These are phyloP conservation scores for Combretum micranthum DNA, from an alignment of 345 rosid species.

Conservation along the genomic window DNA sequence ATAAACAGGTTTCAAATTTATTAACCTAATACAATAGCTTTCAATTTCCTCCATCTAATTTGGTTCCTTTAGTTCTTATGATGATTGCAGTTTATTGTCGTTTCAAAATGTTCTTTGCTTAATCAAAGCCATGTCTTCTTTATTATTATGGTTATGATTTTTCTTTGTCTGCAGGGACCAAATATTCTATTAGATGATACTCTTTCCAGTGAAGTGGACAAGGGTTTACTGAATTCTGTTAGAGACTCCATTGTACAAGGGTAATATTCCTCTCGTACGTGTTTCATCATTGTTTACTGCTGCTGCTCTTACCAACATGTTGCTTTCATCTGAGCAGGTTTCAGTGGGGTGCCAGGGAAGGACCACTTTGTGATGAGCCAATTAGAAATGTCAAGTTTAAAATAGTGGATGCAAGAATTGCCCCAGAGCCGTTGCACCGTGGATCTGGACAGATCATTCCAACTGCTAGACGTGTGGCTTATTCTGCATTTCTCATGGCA, in stretches of 20 bases:
- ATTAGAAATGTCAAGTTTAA: conserved; percentile 94
- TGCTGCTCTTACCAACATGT: conserved; percentile 5
- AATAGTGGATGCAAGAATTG: conserved; percentile 94
- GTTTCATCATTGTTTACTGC: conserved; percentile 11
- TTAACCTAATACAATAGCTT: not conserved
- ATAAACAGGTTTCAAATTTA: conserved; percentile 63
- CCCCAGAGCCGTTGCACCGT: conserved; percentile 79
- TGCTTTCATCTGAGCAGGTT: conserved; percentile 39
- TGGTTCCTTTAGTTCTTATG: not conserved
- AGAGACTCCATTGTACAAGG: conserved; percentile 97
- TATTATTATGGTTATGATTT: too few species aligned
- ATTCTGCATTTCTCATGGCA: conserved; percentile 94
- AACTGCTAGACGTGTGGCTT: conserved; percentile 91
- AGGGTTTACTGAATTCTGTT: conserved; percentile 67
- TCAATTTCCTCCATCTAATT: not conserved
- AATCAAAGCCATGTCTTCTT: too few species aligned
- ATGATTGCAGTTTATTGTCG: too few species aligned
- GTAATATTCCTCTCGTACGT: conserved; percentile 25
- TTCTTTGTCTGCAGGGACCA: conserved; percentile 54
- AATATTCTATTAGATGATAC: conserved; percentile 91
- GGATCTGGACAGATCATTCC: conserved; percentile 99
- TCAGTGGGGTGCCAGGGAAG: conserved; percentile 99
- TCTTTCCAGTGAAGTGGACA: conserved; percentile 91
- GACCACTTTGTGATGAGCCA: conserved; percentile 97
- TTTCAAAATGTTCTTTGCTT: too few species aligned